Percentiles rank a stretch among this genome's conserved stretches.
These are phyloP conservation scores for Sporobolus alterniflorus DNA, from an alignment of 202 grass and related monocot species.

Conservation along the genomic window DNA sequence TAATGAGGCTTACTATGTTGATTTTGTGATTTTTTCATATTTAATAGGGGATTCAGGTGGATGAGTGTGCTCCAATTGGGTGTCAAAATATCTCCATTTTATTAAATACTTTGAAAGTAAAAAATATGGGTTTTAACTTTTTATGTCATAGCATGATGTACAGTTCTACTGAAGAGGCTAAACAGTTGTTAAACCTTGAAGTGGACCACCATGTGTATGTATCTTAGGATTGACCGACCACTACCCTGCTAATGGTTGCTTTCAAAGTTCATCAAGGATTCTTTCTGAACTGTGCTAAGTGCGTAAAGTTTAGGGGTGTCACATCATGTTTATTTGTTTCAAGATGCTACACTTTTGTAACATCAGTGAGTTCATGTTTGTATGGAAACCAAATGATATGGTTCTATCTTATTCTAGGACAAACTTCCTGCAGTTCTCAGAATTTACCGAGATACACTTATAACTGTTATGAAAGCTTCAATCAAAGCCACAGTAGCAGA, in stretches of 20 bases:
- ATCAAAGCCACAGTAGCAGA: constrained; percentile 97
- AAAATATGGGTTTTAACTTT: background rate
- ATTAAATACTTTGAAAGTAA: background rate
- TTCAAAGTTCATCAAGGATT: background rate
- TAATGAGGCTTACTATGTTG: background rate
- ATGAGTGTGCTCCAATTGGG: constrained; percentile 13
- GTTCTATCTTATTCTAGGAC: constrained; percentile 63
- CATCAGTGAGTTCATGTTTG: constrained; percentile 10
- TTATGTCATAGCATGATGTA: background rate
- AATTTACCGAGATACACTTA: constrained; percentile 96
- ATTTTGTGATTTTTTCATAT: background rate
- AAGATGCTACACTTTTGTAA: background rate
- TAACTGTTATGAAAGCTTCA: constrained; percentile 98
- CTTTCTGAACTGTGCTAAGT: background rate
- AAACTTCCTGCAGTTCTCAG: constrained; percentile 89
- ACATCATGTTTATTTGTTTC: constrained; percentile 24
- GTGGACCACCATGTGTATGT: background rate
- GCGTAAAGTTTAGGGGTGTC: background rate
- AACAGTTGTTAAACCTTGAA: background rate
- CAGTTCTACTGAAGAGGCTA: background rate
- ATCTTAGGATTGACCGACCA: background rate
- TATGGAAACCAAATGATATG: constrained; percentile 16
- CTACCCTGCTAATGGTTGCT: background rate
- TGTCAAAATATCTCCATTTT: background rate
- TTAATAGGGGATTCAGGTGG: constrained; percentile 12